Conservation (phyloP, 768 basidiomycete species). For the Trametes sanguinea region DNA sequence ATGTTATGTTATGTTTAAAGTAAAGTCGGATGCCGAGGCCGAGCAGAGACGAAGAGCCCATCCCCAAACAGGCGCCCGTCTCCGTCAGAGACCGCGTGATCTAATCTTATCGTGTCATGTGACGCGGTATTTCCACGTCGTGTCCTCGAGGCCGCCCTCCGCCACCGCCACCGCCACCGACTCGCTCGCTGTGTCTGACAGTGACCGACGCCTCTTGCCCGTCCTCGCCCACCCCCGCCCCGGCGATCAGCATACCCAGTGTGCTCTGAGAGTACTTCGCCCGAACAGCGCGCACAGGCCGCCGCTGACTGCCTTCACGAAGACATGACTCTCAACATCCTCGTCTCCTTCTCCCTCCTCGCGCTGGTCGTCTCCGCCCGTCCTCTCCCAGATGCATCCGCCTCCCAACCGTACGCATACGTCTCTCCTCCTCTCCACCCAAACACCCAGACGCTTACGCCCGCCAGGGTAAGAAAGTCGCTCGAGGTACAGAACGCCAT, state of each 20-base stretch:
- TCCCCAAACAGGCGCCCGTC: background rate
- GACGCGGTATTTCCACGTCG: background rate
- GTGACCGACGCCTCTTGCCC: background rate
- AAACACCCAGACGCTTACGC: background rate
- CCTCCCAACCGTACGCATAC: conserved; percentile 28
- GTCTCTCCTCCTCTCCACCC: conserved; percentile 16
- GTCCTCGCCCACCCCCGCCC: conserved; percentile 11
- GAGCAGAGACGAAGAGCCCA: too few relatives aligned
- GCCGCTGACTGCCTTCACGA: background rate
- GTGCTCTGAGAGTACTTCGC: conserved; percentile 1
- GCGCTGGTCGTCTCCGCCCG: conserved; percentile 48
- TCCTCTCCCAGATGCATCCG: conserved; percentile 36
- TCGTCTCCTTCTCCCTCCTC: conserved; percentile 42
- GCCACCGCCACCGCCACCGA: conserved; percentile 1
- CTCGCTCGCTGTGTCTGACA: background rate
- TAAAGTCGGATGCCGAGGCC: too few relatives aligned
- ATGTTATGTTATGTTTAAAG: background rate
- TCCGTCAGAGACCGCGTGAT: background rate
- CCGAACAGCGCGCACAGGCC: conserved; percentile 8
- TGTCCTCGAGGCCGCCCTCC: background rate
- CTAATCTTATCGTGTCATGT: background rate
- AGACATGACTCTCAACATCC: conserved; percentile 40
- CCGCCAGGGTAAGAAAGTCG: conserved; percentile 22
- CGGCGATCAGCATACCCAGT: conserved; percentile 8
- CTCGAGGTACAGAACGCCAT: conserved; percentile 34